These are phyloP conservation scores for Solanum chaucha DNA, from an alignment of 257 asterid genomes.

Conservation along the genomic window DNA sequence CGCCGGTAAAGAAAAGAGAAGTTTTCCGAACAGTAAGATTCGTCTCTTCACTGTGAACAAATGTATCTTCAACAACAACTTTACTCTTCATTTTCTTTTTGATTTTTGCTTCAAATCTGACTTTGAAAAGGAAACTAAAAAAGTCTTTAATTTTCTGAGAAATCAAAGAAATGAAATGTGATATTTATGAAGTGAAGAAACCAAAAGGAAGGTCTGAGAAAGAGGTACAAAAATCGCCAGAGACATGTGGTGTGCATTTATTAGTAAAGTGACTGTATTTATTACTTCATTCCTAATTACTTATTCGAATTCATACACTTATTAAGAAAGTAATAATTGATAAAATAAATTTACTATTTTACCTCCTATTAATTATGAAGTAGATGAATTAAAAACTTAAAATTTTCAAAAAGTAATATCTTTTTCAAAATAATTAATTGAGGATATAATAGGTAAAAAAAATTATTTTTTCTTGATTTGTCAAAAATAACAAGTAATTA, in stretches of 20 bases:
- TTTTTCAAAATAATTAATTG: too few species aligned
- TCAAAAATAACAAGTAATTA: too few species aligned
- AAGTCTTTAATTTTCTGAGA: not conserved
- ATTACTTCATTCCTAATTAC: not conserved
- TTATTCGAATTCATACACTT: rapidly evolving
- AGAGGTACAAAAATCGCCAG: not conserved
- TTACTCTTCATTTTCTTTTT: conserved; percentile 10
- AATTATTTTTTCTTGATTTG: too few species aligned
- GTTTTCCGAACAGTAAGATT: conserved; percentile 56
- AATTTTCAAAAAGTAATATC: too few species aligned
- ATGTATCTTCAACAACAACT: conserved; percentile 35
- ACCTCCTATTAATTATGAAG: too few species aligned
- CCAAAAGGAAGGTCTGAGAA: not conserved
- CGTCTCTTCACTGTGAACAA: conserved; percentile 31
- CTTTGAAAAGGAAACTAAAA: not conserved
- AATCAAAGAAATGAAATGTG: not conserved
- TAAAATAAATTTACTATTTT: too few species aligned
- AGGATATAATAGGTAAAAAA: too few species aligned
- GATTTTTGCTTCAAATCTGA: not conserved
- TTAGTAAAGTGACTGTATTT: not conserved
- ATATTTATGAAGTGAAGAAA: not conserved
- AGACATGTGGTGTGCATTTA: not conserved
- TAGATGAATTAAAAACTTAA: too few species aligned
- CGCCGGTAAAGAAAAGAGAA: conserved; percentile 67
- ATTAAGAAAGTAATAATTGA: too few species aligned